These are phyloP conservation scores for Pseudogymnoascus sp. DNA, from an alignment of 2,329 filamentous ascomycete species.

Conservation along the genomic window DNA sequence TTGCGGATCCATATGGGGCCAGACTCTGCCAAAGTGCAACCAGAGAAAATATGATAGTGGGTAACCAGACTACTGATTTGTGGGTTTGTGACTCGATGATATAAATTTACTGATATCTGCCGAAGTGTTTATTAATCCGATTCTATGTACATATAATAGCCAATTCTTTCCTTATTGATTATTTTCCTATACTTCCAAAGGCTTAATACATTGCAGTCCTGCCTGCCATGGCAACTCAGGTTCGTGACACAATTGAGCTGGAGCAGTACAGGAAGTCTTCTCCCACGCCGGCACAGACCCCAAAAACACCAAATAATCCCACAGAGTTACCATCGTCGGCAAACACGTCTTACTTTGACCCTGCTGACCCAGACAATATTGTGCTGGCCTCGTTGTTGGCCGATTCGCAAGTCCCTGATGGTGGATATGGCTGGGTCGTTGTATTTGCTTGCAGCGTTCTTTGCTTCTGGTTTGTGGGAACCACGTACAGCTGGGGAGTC, in stretches of 20 bases:
- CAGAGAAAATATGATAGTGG: background rate
- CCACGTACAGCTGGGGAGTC: conserved; percentile 53
- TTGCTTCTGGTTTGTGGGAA: conserved; percentile 51
- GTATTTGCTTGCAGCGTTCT: conserved; percentile 44
- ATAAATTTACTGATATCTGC: background rate
- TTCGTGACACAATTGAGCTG: background rate
- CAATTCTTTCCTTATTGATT: background rate
- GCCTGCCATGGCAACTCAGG: background rate
- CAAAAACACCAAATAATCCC: background rate
- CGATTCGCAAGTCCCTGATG: conserved; percentile 43
- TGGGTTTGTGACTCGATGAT: background rate
- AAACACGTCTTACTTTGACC: conserved; percentile 17
- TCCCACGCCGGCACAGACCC: background rate
- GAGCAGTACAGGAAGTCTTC: background rate
- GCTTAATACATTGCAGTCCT: too few species aligned
- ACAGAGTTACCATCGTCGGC: background rate
- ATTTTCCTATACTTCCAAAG: background rate
- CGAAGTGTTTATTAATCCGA: background rate
- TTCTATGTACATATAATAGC: background rate
- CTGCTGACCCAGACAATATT: conserved; percentile 25
- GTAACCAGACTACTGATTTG: background rate
- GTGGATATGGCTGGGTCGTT: conserved; percentile 51
- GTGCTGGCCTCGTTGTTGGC: conserved; percentile 39
- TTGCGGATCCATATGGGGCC: background rate
- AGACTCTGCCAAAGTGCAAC: background rate